Base-by-base conservation (phyloP, 2,329 filamentous ascomycete genomes). In the Pyricularia sp. region DNA sequence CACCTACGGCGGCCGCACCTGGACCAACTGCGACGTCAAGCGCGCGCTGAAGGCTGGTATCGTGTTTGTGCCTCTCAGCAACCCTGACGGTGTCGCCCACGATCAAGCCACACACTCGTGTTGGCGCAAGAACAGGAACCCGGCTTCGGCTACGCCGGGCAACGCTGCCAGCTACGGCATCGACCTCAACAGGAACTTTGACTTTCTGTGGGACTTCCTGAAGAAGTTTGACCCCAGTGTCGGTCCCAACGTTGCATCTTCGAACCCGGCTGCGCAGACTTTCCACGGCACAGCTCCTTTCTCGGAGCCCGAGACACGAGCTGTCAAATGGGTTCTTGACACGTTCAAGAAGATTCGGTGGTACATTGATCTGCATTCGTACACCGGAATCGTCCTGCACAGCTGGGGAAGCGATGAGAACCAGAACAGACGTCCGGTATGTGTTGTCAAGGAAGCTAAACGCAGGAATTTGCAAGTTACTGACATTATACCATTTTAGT, bases 311-410 rank as follows among this genome's bases (percentile, higher is more conserved):
- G 86, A 88, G 77, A 83, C 85, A 2, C 78, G 83, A 74, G 85
- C 82, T 73, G 79, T 86, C 69, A 82, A 81, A 69, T 86, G 83
- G 77, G 75, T 85, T 9, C 77, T 87, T 73, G 80, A 84, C 71
- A 78, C 79, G 31, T 84, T 82, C 75, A 75, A 78, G 65, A 81
- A 81, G 63, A 76, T 88, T 64, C 79, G 82, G 31, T 88, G 85
- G 85, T 86, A 86, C 74, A 77, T 87, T 70, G 86, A 88, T 71
- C 79, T 88, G 64, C 86, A 88, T 79, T 86, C 85, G 0, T 83
- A 79, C 31, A 79, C 80, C 0, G 84, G 83, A 2, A 78, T 82
- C 36, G 78, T 88, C 23, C 76, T 88, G 17, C 87, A 87, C 76
- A 81, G 78, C 68, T 88, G 85, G 85, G 85, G 86, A 26, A 83